Evolutionary conservation across 1,284 basidiomycete genomes (phyloP), one percentile per base, ranked within the genome.

Genomic region (Leccinum pallidistipes): DNA sequence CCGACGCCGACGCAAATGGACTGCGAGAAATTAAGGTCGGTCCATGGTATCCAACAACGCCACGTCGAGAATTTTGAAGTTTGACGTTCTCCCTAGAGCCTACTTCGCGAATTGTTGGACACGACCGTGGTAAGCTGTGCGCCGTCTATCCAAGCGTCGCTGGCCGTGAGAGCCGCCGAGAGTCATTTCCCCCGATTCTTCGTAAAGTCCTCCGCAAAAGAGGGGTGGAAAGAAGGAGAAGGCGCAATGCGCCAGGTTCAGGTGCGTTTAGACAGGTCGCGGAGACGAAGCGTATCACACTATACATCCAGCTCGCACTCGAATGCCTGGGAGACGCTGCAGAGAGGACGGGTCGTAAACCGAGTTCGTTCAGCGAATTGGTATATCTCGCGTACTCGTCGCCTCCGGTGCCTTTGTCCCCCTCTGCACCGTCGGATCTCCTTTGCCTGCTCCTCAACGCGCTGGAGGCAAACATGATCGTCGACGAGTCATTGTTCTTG

Each of bases 401-500:
- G 3, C 64, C 69, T 4, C 52, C 69, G 18, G 59, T 68, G 14
- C 56, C 65, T 36, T 56, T 74, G 61, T 40, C 71, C 29, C 24
- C 66, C 18, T 64, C 70, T 51, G 31, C 76, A 1, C 66, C 84
- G 5, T 64, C 74, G 0, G 68, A 78, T 12, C 69, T 86, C 51
- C 70, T 81, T 18, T 80, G 80, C 0, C 66, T 80, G 6, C 64
- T 90, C 14, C 64, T 86, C 21, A 71, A 78, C 8, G 83, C 81
- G 3, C 70, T 91, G 18, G 82, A 85, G 68, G 73, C 79, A 11
- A 85, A 83, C 66, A 68, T 76, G 27, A 77, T 80, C 3, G 68
- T 87, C 16, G 86, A 88, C 65, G 85, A 87, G 66, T 75, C 82
- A 1, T 73, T 90, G 21, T 78, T 83, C 12, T 64, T 88, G 55